Evolutionary conservation across 2,329 filamentous ascomycete genomes (phyloP), one percentile per base, ranked within the genome.

Genomic region (Didymosphaeria variabile): DNA sequence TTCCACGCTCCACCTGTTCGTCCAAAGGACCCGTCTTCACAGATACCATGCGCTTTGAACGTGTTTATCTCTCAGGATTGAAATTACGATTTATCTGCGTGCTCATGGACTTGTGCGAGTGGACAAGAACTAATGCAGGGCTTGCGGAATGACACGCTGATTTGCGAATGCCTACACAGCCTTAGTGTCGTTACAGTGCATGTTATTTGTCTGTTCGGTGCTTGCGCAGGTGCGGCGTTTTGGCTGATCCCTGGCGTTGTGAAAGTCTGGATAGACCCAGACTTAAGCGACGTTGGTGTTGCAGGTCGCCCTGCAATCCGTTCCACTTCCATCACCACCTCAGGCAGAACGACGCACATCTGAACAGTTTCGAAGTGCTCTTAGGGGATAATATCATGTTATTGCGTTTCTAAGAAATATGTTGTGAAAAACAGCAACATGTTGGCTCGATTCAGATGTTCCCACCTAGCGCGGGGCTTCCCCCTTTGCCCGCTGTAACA

Each of bases 251-350:
- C 53, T 57, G 58, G 40, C 29, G 38, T 52, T 12, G 29, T 21
- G 29, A 26, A 47, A 56, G 40, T 59, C 23, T 55, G 57, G 59
- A 64, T 62, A 60, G 44, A 19, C 36, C 21, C 61, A 51, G 57
- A 54, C 58, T 42, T 53, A 64, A 61, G 59, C 62, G 26, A 26
- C 8, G 36, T 57, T 64, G 62, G 62, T 64, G 62, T 64, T 64
- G 62, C 56, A 57, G 46, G 36, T 40, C 15, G 38, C 26, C 26
- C 26, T 29, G 55, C 34, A 10, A 51, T 29, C 46, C 3, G 21
- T 21, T 44, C 36, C 29, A n/a, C 12, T 54, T 23, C 6, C 5
- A 5, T 21, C 5, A 6, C 4, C 29, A 31, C 23, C 3, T 2
- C 26, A 29, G 26, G 3, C 26, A 29, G 17, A 1, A 19, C 17